A percentile compares a stretch with the other conserved stretches of the same genome.
Conservation (phyloP, 805 yeast species). For the Nakazawaea pomicola region DNA sequence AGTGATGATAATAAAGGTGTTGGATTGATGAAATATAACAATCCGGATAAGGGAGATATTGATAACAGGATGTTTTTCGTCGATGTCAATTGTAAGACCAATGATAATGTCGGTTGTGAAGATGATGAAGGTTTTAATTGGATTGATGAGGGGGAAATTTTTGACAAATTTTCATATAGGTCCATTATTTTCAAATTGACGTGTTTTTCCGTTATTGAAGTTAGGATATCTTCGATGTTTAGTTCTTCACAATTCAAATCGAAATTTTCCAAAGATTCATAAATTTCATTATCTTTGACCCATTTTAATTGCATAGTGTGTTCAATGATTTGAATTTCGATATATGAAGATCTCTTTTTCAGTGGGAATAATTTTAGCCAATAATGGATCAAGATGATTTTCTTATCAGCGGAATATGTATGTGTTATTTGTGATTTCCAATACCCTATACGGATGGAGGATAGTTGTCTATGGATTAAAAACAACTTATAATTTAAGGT, state of each 20-base stretch:
- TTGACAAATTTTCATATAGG: slow-evolving; percentile 26
- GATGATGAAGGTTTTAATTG: slow-evolving; percentile 8
- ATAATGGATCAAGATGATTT: slow-evolving; percentile 53
- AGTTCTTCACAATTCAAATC: slow-evolving; percentile 23
- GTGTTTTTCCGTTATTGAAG: slow-evolving; percentile 35
- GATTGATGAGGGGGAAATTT: slow-evolving; percentile 20
- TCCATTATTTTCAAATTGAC: slow-evolving; percentile 28
- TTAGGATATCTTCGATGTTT: slow-evolving; percentile 31
- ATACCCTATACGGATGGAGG: slow-evolving; percentile 39
- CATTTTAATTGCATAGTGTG: slow-evolving; percentile 50
- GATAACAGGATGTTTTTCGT: slow-evolving; percentile 24
- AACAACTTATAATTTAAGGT: slow-evolving; percentile 62
- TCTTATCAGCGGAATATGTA: slow-evolving; percentile 48
- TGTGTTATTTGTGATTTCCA: slow-evolving; percentile 63
- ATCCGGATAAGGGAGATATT: slow-evolving; percentile 33
- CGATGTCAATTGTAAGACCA: slow-evolving; percentile 24
- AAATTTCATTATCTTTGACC: slow-evolving; percentile 52
- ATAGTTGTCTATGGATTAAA: slow-evolving; percentile 52
- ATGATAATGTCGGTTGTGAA: slow-evolving; percentile 15
- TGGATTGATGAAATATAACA: slow-evolving; percentile 40
- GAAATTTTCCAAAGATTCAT: slow-evolving; percentile 25
- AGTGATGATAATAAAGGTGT: slow-evolving; percentile 31
- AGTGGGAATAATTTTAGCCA: slow-evolving; percentile 39
- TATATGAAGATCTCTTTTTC: slow-evolving; percentile 39
- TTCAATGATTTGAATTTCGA: slow-evolving; percentile 56